A percentile compares a stretch with the other conserved stretches of the same genome.
These are phyloP conservation scores for Fusarium irregulare DNA, from an alignment of 2,329 filamentous ascomycete genomes.

Conservation along the genomic window DNA sequence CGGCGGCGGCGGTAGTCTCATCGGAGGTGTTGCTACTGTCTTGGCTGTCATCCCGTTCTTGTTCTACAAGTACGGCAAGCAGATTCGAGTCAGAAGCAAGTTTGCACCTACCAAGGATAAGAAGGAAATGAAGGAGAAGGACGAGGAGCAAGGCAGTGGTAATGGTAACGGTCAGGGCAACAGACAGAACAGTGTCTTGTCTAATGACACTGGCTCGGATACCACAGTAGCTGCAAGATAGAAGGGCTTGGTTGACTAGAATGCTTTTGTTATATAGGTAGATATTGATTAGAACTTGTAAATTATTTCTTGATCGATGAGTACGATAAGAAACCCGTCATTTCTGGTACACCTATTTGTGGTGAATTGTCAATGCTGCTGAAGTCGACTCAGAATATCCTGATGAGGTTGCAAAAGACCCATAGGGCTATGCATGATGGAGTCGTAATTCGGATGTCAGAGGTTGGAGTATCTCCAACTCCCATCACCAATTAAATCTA, in stretches of 20 bases:
- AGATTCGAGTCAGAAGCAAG: constrained; percentile 35
- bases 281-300: too few species aligned
- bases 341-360: too few species aligned
- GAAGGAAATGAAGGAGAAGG: constrained; percentile 4
- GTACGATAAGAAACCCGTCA: too few species aligned
- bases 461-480: neutral
- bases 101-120: constrained; percentile 29
- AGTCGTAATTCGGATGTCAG: neutral
- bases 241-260: neutral
- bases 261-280: too few species aligned
- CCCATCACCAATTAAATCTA: neutral
- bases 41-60: constrained; percentile 32
- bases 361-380: neutral
- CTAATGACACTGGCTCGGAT: constrained; percentile 10
- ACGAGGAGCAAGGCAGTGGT: constrained; percentile 8
- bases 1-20: constrained; percentile 33
- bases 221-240: constrained; percentile 1
- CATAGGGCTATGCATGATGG: neutral
- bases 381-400: neutral
- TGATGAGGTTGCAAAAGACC: neutral
- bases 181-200: constrained; percentile 3
- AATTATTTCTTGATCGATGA: too few species aligned
- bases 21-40: constrained; percentile 31
- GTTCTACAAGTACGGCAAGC: constrained; percentile 37
- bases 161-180: neutral